Evolutionary conservation across 768 basidiomycete species (phyloP), one percentile per base, ranked within the genome.

Genomic region (Tephrocybe sp.): DNA sequence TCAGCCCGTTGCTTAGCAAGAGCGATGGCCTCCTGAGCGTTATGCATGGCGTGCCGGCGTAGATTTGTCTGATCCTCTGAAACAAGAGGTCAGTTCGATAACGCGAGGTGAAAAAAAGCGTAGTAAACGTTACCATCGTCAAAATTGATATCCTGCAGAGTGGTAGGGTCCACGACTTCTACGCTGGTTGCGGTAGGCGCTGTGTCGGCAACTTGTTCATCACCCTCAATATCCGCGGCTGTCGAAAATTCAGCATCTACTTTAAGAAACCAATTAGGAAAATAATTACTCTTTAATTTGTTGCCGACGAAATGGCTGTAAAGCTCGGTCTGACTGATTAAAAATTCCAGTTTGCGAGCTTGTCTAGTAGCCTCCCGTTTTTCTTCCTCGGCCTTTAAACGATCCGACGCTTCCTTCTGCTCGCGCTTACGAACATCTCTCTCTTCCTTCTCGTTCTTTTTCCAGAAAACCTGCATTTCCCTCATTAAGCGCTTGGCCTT

Each of bases 271-370:
- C 38, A 22, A 26, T 51, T 14, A 50, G 48, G 45, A 41, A 44
- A 11, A 48, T 22, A 39, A 33, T 60, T 67, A 91, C 90, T 92
- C 68, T 91, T 91, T 47, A 92, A 79, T 72, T 98, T 98, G 70
- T 85, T 97, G 30, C 96, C 96, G 52, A 99, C 94, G 78, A 99
- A 98, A 72, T 99, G 97, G 58, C 92, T 94, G 70, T 98, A 99
- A 7, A 98, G 80, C 66, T 99, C 97, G 3, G 97, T 98, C 69
- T 98, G 96, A 52, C 92, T 98, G 68, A 99, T 94, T 69, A 99
- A 75, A 72, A 98, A 99, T 72, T 99, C 97, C 20, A 99, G 82
- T 68, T 98, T 98, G 58, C 96, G 82, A 11, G 94, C 92, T 67
- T 96, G 92, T 45, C 97, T 77, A 34, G 94, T 89, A 11, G 90